A percentile compares a stretch with the other conserved stretches of the same genome.
Evolutionary conservation across 164 flowering plant genomes (phyloP).

Genomic region (Sedum album): DNA sequence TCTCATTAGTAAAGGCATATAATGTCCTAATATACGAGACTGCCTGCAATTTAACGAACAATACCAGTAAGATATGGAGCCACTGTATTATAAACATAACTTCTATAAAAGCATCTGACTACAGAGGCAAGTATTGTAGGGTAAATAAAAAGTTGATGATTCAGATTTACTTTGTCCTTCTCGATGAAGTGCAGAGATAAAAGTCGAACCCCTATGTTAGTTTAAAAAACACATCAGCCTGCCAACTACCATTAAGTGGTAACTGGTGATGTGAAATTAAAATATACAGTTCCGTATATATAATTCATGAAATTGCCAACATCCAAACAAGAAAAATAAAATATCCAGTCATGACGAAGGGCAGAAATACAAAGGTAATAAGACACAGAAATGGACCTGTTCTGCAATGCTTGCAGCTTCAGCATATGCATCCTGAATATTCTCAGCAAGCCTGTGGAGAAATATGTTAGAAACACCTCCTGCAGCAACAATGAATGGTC

Average conservation of each 20-base stretch:
- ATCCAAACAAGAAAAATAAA: too few relatives aligned
- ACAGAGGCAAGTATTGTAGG: too few relatives aligned
- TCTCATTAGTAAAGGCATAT: conserved; percentile 92
- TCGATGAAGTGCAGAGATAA: not conserved
- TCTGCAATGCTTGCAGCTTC: conserved; percentile 99
- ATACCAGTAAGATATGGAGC: too few relatives aligned
- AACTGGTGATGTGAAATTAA: not conserved
- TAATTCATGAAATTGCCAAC: too few relatives aligned
- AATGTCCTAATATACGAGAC: conserved; percentile 83
- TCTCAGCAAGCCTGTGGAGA: conserved; percentile 97
- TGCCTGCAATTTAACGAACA: conserved; percentile 49
- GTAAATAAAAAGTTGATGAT: too few relatives aligned
- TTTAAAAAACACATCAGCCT: not conserved
- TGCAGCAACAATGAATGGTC: conserved; percentile 97
- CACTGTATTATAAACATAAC: too few relatives aligned
- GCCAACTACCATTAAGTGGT: not conserved
- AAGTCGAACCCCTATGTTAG: not conserved
- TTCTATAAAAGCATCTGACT: not conserved
- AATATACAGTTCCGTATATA: not conserved
- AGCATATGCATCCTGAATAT: conserved; percentile 99
- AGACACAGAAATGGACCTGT: conserved; percentile 45
- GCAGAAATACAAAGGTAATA: not conserved
- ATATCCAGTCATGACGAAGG: not conserved
- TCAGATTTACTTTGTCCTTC: not conserved
- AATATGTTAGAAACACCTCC: conserved; percentile 97